These are phyloP conservation scores for Actinomucor elegans DNA, from an alignment of 371 early-diverging fungal genomes.

Conservation along the genomic window DNA sequence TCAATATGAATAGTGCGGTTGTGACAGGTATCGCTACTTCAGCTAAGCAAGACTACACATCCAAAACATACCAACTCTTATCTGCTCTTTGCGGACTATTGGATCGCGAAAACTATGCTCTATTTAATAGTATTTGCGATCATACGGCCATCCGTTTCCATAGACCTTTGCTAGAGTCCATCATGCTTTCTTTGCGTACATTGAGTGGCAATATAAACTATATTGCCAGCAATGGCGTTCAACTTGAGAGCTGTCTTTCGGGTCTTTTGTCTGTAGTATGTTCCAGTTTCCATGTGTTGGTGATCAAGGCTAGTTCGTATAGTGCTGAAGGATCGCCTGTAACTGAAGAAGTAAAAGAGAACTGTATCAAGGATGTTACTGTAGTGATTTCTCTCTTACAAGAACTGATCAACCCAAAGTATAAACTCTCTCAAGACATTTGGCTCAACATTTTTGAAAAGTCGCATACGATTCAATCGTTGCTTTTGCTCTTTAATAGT, in stretches of 20 bases:
- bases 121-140: conserved; percentile 29
- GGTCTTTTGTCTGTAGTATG: conserved; percentile 17
- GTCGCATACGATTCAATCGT: conserved; percentile 24
- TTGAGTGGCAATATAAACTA: conserved; percentile 17
- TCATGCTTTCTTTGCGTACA: conserved; percentile 34
- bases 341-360: conserved; percentile 17
- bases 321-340: conserved; percentile 20
- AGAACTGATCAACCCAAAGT: conserved; percentile 32
- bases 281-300: conserved; percentile 36
- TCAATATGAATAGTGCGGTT: conserved; percentile 14
- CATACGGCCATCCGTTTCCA: conserved; percentile 31
- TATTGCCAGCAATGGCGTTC: not conserved
- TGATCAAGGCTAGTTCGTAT: conserved; percentile 24
- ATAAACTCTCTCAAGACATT: conserved; percentile 10
- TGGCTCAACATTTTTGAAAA: conserved; percentile 30
- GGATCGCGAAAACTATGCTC: conserved; percentile 33
- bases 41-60: conserved; percentile 20
- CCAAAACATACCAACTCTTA: conserved; percentile 27
- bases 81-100: conserved; percentile 23
- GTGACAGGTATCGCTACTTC: conserved; percentile 13
- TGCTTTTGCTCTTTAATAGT: conserved; percentile 25
- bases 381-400: conserved; percentile 32
- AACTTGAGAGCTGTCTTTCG: not conserved
- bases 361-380: conserved; percentile 37
- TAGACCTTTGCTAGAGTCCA: conserved; percentile 38